A percentile compares a stretch with the other conserved stretches of the same genome.
phyloP scores from a whole-genome alignment of 495 filamentous ascomycete genomes.

The Neurospora sp. region DNA sequence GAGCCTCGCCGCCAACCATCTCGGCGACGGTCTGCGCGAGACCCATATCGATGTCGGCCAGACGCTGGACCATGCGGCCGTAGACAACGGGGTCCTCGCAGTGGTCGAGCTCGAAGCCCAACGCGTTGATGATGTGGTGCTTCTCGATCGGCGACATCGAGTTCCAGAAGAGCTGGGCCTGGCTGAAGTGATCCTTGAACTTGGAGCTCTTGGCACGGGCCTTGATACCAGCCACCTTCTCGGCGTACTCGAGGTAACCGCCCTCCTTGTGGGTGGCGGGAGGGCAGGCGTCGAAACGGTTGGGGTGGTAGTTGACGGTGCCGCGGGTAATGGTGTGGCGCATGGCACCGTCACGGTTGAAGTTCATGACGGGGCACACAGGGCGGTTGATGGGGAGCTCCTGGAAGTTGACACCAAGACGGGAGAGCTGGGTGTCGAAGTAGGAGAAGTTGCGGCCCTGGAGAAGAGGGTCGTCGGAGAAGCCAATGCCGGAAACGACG shows the following conservation, averaged over 20 bases:
- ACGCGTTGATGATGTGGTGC: conserved; percentile 55
- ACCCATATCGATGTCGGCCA: conserved; percentile 61
- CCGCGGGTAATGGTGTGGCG: conserved; percentile 48
- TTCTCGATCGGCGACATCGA: conserved; percentile 64
- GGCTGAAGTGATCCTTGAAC: conserved; percentile 70
- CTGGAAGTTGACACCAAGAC: conserved; percentile 77
- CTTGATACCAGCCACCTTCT: conserved; percentile 60
- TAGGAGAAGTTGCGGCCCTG: conserved; percentile 84
- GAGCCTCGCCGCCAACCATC: conserved; percentile 55
- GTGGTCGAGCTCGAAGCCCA: conserved; percentile 80
- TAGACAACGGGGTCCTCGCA: conserved; percentile 82
- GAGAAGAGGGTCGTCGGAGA: conserved; percentile 75
- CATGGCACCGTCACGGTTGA: conserved; percentile 64
- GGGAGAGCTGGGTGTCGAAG: conserved; percentile 74
- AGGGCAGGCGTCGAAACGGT: conserved; percentile 55
- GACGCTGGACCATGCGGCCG: conserved; percentile 56
- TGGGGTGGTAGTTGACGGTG: conserved; percentile 84
- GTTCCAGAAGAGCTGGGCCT: conserved; percentile 73
- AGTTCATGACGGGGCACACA: conserved; percentile 70
- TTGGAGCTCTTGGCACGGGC: conserved; percentile 60
- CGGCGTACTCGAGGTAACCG: conserved; percentile 59
- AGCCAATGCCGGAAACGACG: conserved; percentile 77
- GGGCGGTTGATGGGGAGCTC: conserved; percentile 77
- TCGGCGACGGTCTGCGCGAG: conserved; percentile 63
- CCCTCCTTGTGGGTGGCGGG: conserved; percentile 50